Evolutionary conservation across 495 filamentous ascomycete genomes (phyloP), one percentile per base, ranked within the genome.

Genomic region (Annulohypoxylon moriforme): DNA sequence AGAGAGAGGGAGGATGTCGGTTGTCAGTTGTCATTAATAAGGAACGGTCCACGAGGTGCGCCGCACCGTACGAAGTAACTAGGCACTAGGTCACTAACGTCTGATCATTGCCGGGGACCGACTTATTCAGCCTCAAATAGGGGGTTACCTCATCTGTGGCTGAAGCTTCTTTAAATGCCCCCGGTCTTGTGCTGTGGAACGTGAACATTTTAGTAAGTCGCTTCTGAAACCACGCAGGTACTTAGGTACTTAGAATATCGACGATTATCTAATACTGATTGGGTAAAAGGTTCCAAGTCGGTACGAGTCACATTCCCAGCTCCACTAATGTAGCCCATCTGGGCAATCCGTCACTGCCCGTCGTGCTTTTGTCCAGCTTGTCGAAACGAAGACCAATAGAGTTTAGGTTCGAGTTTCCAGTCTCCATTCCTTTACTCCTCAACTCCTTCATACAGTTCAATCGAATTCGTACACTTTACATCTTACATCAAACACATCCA

Each of bases 81-180:
- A 40, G 36, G 36, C 11, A 11, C 38, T n/a, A 3, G 14, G 49
- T 10, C 44, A 7, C 27, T 27, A 31, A 55, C 20, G 46, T 27
- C 50, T 53, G 50, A 29, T 34, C 14, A 31, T 18, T 55, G 61
- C 68, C 62, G 60, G 42, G 13, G 36, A 40, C 36, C 4, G 13
- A 13, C 11, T 40, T 58, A 20, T 60, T 60, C 60, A 67, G 69
- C 59, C 59, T 68, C 63, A 33, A 38, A 34, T 56, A 60, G 56
- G 29, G 49, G 33, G 33, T 36, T 24, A 47, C 49, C 53, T 40
- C 33, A 36, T 33, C 53, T 64, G 69, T 72, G 69, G 69, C 69
- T 72, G 69, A 62, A 72, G 64, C 64, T 67, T 67, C 8, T 52
- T 27, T 27, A 29, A 27, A 50, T 50, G 20, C 24, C 10, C 24